Evolutionary conservation across 352 stramenopile species (phyloP).

Genomic region (Pythium oligandrum): DNA sequence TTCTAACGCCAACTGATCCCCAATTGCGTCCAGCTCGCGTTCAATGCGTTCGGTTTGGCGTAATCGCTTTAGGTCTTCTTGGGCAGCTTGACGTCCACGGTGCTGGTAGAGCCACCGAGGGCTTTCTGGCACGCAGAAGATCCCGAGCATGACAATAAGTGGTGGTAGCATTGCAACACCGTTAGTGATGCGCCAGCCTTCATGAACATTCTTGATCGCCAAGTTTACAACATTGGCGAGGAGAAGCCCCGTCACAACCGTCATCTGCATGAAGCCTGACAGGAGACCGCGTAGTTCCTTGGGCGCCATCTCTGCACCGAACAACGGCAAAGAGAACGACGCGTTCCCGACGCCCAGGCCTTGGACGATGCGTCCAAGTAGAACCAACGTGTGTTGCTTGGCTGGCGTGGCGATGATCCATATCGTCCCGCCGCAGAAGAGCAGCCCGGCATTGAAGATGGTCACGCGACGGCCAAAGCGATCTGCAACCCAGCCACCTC

Average conservation of each 20-base stretch:
- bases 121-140: constrained; percentile 44
- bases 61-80: constrained; percentile 22
- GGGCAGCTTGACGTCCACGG: constrained; percentile 26
- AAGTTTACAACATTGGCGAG: constrained; percentile 37
- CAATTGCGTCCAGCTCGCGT: constrained; percentile 36
- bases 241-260: constrained; percentile 30
- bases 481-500: constrained; percentile 28
- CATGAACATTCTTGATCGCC: constrained; percentile 12
- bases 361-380: constrained; percentile 29
- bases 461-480: constrained; percentile 30
- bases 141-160: constrained; percentile 33
- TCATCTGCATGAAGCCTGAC: constrained; percentile 42
- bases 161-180: constrained; percentile 24
- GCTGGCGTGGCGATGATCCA: constrained; percentile 20
- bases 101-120: constrained; percentile 45
- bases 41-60: constrained; percentile 25
- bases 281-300: constrained; percentile 34
- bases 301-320: constrained; percentile 36
- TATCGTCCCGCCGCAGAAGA: constrained; percentile 36
- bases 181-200: constrained; percentile 34
- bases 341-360: constrained; percentile 39
- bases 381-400: constrained; percentile 17
- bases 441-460: constrained; percentile 25
- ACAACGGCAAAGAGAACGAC: constrained; percentile 40
- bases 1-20: constrained; percentile 34